A percentile compares a stretch with the other conserved stretches of the same genome.
phyloP scores from a whole-genome alignment of 345 rosid species.

The Geranium rotundifolium region DNA sequence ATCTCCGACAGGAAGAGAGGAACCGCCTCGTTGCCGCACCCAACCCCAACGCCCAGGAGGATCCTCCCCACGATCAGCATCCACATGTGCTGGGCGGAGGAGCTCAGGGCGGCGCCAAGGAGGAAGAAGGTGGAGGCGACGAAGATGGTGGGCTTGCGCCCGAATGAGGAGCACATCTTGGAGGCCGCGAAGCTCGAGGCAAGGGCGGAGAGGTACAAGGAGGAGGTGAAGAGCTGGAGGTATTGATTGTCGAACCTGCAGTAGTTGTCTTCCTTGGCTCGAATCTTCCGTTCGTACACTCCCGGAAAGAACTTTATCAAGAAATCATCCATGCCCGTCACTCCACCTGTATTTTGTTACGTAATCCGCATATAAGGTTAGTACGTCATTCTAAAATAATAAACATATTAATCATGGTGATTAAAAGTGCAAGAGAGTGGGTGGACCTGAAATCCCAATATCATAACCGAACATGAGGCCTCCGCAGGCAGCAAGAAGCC shows the following conservation, averaged over 20 bases:
- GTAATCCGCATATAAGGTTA: no score
- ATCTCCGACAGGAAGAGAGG: conserved; percentile 62
- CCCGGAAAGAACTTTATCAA: conserved; percentile 29
- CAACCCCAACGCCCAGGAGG: conserved; percentile 31
- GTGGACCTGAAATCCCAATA: conserved; percentile 38
- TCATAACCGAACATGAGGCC: conserved; percentile 63
- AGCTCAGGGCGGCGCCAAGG: conserved; percentile 14
- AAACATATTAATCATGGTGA: neutral
- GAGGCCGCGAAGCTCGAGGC: conserved; percentile 31
- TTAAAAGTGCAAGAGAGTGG: neutral
- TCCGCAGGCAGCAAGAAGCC: conserved; percentile 36
- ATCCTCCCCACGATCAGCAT: conserved; percentile 31
- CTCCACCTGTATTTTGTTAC: conserved; percentile 26
- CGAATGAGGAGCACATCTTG: conserved; percentile 21
- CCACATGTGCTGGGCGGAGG: conserved; percentile 11
- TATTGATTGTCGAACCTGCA: conserved; percentile 32
- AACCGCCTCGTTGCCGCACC: conserved; percentile 54
- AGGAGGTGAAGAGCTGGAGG: conserved; percentile 47
- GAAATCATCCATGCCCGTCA: conserved; percentile 47
- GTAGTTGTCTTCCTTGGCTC: conserved; percentile 35
- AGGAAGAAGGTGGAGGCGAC: conserved; percentile 27
- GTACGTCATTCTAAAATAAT: neutral
- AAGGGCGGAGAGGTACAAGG: conserved; percentile 36
- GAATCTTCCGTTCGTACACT: conserved; percentile 27
- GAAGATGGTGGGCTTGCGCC: conserved; percentile 35